phyloP scores from a whole-genome alignment of 345 rosid species.

The Hibiscus tridactylites region DNA sequence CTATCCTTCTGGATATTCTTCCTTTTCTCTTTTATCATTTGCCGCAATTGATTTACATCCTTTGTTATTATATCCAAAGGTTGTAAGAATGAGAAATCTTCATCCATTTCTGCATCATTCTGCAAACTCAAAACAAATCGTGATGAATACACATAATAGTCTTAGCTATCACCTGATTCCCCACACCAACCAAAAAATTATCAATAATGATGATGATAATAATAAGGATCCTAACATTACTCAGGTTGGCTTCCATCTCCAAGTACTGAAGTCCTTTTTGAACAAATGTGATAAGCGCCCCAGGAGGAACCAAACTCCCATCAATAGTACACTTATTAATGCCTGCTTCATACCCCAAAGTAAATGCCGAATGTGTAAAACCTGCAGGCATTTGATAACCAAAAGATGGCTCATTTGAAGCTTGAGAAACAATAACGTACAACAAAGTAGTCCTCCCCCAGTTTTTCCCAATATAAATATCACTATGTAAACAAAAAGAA shows the following conservation, averaged over 20 bases:
- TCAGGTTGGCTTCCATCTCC: slow-evolving; percentile 99
- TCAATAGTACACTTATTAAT: slow-evolving; percentile 80
- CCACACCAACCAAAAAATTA: not conserved
- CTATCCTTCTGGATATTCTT: slow-evolving; percentile 48
- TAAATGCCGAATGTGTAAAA: slow-evolving; percentile 81
- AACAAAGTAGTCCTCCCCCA: not conserved
- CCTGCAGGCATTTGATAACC: slow-evolving; percentile 37
- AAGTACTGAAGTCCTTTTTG: slow-evolving; percentile 92
- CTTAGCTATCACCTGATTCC: not conserved
- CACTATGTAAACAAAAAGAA: not conserved
- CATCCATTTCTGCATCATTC: slow-evolving; percentile 77
- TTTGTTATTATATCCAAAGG: slow-evolving; percentile 95
- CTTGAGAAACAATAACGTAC: not conserved
- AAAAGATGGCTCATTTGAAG: not conserved
- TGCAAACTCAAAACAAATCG: slow-evolving; percentile 35
- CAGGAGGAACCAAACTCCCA: slow-evolving; percentile 94
- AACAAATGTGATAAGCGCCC: slow-evolving; percentile 79
- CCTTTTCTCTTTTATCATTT: slow-evolving; percentile 68
- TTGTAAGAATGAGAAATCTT: slow-evolving; percentile 93
- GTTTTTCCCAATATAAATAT: not conserved
- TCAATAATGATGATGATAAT: slow-evolving; percentile 8
- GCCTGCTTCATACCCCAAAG: slow-evolving; percentile 91
- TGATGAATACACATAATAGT: slow-evolving; percentile 17
- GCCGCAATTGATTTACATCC: slow-evolving; percentile 69
- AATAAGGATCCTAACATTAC: slow-evolving; percentile 51